Evolutionary conservation across 1,284 basidiomycete genomes (phyloP).

Genomic region (Cutaneotrichosporon dermatis): DNA sequence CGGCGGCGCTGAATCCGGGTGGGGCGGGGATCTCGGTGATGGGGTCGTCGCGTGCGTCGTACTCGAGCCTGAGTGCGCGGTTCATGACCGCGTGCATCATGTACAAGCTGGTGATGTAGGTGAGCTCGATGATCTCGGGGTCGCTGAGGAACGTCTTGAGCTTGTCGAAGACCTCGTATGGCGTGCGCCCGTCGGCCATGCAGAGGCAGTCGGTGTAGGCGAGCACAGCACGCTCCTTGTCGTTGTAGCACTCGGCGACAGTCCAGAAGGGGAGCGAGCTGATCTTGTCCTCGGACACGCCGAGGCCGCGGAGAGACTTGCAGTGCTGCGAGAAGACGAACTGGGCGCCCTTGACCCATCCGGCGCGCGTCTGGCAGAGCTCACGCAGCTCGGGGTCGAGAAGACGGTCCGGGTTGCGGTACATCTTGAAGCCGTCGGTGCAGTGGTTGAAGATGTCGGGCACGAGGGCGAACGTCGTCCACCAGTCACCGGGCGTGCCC

Average conservation of each 20-base stretch:
- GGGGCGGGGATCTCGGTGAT: conserved; percentile 7
- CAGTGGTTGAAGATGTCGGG: conserved; percentile 5
- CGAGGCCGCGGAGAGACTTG: conserved; percentile 4
- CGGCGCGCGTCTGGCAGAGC: conserved; percentile 7
- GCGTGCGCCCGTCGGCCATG: background rate
- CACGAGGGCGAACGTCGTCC: conserved; percentile 1
- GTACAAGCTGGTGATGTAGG: conserved; percentile 5
- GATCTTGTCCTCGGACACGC: conserved; percentile 3
- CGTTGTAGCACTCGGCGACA: background rate
- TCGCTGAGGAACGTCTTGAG: background rate
- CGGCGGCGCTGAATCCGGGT: background rate
- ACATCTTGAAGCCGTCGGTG: conserved; percentile 6
- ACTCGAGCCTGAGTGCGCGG: conserved; percentile 5
- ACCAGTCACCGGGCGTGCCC: conserved; percentile 9
- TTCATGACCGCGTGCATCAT: conserved; percentile 7
- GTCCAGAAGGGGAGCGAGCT: background rate
- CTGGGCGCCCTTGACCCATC: background rate
- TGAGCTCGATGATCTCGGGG: conserved; percentile 6
- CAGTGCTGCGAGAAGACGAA: conserved; percentile 9
- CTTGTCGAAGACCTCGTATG: conserved; percentile 1
- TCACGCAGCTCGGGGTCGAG: conserved; percentile 5
- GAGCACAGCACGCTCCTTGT: conserved; percentile 1
- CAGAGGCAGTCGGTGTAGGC: conserved; percentile 1
- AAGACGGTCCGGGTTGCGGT: conserved; percentile 1
- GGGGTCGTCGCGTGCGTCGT: conserved; percentile 5